Conservation (phyloP, 169 alveolate species). For the Besnoitia besnoiti region DNA sequence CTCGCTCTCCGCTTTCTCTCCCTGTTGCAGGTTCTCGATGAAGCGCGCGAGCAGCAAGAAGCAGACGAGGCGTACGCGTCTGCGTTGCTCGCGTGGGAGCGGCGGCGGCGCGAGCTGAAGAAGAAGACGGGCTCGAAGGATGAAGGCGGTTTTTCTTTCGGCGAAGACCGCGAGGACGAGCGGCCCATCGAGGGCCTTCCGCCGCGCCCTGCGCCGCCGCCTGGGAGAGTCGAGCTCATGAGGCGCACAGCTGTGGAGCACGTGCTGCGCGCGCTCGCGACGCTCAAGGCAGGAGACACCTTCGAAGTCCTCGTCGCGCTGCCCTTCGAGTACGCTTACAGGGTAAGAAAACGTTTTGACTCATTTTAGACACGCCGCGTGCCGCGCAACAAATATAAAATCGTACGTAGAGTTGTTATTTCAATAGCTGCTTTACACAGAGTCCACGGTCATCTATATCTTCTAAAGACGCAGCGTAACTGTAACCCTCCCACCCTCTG, state of each 20-base stretch:
- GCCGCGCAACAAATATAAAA: too few relatives aligned
- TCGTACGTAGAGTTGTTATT: too few relatives aligned
- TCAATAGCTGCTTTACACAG: too few relatives aligned
- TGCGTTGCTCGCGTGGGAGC: slow-evolving; percentile 18
- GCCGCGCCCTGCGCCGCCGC: slow-evolving; percentile 41
- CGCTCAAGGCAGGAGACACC: neutral
- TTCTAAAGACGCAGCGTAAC: neutral
- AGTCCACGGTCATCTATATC: neutral
- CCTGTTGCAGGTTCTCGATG: slow-evolving; percentile 39
- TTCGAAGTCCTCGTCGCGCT: slow-evolving; percentile 61
- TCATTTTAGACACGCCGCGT: too few relatives aligned
- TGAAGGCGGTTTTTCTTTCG: neutral
- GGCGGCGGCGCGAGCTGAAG: neutral
- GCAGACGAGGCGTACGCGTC: slow-evolving; percentile 36
- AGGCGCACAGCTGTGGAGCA: slow-evolving; percentile 51
- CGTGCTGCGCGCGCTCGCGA: slow-evolving; percentile 30
- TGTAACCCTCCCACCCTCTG: neutral
- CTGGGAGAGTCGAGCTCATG: slow-evolving; percentile 26
- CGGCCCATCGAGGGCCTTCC: neutral
- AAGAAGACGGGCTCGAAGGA: neutral
- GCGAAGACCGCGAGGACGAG: neutral
- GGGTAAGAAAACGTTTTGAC: neutral
- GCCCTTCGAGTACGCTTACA: slow-evolving; percentile 52
- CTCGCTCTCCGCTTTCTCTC: neutral
- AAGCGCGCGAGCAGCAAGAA: slow-evolving; percentile 38